Percentiles rank a stretch among this genome's conserved stretches.
phyloP scores from a whole-genome alignment of 768 basidiomycete genomes.

The Hygrocybe punicea region DNA sequence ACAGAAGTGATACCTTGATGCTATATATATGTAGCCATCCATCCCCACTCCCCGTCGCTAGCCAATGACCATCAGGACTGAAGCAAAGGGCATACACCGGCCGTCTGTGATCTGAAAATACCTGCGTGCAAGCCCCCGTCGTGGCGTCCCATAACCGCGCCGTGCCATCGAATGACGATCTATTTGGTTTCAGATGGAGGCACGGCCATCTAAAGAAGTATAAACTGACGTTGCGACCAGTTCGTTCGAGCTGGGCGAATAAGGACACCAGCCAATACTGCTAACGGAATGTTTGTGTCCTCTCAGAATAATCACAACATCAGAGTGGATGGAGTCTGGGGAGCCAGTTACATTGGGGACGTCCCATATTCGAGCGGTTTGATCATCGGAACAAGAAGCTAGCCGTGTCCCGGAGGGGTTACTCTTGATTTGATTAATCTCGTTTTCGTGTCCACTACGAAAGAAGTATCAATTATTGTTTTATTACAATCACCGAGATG shows the following conservation, averaged over 20 bases:
- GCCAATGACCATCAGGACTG: slow-evolving; percentile 66
- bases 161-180: slow-evolving; percentile 77
- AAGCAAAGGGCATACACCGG: slow-evolving; percentile 73
- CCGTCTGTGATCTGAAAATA: slow-evolving; percentile 67
- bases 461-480: slow-evolving; percentile 4
- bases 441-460: slow-evolving; percentile 65
- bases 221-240: slow-evolving; percentile 65
- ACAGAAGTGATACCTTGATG: slow-evolving; percentile 47
- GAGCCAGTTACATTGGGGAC: slow-evolving; percentile 46
- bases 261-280: slow-evolving; percentile 67
- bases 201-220: neutral
- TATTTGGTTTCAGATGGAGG: slow-evolving; percentile 26
- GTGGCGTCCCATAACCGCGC: slow-evolving; percentile 80
- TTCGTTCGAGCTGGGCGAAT: slow-evolving; percentile 48
- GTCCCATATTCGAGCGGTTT: slow-evolving; percentile 74
- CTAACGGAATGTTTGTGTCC: slow-evolving; percentile 69
- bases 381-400: slow-evolving; percentile 81
- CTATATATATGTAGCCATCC: slow-evolving; percentile 73
- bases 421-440: slow-evolving; percentile 75
- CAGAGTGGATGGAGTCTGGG: slow-evolving; percentile 37
- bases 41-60: slow-evolving; percentile 79
- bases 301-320: slow-evolving; percentile 44
- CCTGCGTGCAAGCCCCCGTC: slow-evolving; percentile 69
- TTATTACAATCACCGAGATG: neutral
- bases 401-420: slow-evolving; percentile 63